Evolutionary conservation across 768 basidiomycete genomes (phyloP), one percentile per base, ranked within the genome.

Genomic region (Rhizopogon roseolus): DNA sequence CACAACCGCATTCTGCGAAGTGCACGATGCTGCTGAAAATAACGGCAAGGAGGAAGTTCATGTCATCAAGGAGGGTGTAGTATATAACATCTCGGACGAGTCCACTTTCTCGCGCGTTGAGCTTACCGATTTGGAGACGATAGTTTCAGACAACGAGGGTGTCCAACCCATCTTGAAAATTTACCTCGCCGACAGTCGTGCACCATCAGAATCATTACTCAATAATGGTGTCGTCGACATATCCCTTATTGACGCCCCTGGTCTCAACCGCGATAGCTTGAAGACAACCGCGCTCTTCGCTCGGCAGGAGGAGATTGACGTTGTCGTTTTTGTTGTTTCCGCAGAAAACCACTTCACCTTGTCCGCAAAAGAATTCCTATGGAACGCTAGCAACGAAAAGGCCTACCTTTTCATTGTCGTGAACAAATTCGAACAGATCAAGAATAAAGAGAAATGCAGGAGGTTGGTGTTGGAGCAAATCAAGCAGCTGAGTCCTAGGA

Each of bases 331-430:
- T 68, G 94, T 98, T 60, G 94, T 97, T 48, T 93, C 91, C 0
- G 93, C 97, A 4, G 95, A 97, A 74, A 98, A 99, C 70, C 96
- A 98, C 76, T 96, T 99, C 69, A 99, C 97, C 0, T 80, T 95
- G 17, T 96, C 93, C 4, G 89, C 93, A 13, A 91, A 88, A 66
- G 94, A 98, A 68, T 98, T 99, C 78, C 79, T 99, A 44, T 81
- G 76, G 76, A 92, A 84, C 62, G 94, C 96, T 2, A 90, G 89
- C 73, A 88, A 92, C 62, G 97, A 99, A 74, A 98, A 98, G 76
- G 93, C 96, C 0, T 96, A 95, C 67, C 75, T 99, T 46, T 99
- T 99, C 76, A 89, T 98, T 66, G 97, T 98, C 52, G 96, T 98
- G 68, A 99, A 99, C 81, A 93, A 95, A 69, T 99, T 86, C 67